phyloP scores from a whole-genome alignment of 305 asterid genomes.

The Solanum aculeatissimum region DNA sequence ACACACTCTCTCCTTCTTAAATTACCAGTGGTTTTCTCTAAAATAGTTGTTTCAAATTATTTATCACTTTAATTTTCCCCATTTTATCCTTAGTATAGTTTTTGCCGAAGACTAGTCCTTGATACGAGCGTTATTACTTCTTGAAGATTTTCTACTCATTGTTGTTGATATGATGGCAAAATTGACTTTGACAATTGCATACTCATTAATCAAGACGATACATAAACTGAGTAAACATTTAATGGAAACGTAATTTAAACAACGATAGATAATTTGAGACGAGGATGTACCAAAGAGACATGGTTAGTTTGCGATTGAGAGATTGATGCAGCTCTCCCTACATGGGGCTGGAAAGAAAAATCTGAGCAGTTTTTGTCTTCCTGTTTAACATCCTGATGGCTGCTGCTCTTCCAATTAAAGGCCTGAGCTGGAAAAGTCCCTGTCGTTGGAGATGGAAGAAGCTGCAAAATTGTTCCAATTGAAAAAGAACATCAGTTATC shows the following conservation, averaged over 20 bases:
- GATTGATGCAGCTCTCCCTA: not conserved
- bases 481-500: not conserved
- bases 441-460: slow-evolving; percentile 79
- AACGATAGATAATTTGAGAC: not conserved
- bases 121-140: not conserved
- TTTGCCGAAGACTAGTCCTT: not conserved
- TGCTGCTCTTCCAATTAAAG: slow-evolving; percentile 35
- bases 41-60: not conserved
- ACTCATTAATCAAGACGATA: not conserved
- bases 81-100: not conserved
- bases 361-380: slow-evolving; percentile 33
- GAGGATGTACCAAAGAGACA: not conserved
- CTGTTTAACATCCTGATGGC: slow-evolving; percentile 15
- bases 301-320: slow-evolving; percentile 6
- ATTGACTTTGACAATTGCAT: not conserved
- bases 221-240: not conserved
- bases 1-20: not conserved
- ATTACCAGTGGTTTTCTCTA: not conserved
- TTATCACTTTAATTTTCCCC: not conserved
- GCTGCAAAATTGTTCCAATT: slow-evolving; percentile 27
- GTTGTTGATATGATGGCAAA: not conserved
- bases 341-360: slow-evolving; percentile 44
- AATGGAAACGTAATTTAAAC: no score
- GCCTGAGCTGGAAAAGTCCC: slow-evolving; percentile 43
- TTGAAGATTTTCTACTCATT: not conserved